A percentile compares a stretch with the other conserved stretches of the same genome.
Evolutionary conservation across 305 asterid species (phyloP).

Genomic region (Lippia alba): DNA sequence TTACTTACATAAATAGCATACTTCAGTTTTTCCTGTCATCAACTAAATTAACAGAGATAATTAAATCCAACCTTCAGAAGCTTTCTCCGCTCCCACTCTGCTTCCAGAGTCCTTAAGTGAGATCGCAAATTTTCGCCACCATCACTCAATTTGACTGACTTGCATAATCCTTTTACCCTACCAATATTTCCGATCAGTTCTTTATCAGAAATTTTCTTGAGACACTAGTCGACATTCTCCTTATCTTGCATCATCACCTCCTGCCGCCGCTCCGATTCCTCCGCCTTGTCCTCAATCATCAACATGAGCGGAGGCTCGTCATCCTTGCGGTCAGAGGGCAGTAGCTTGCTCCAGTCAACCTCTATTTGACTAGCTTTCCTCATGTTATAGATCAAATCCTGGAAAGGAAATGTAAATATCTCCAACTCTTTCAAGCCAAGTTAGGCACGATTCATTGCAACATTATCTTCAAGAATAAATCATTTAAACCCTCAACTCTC

Average conservation of each 20-base stretch:
- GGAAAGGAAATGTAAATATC: neutral
- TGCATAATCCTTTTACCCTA: conserved; percentile 19
- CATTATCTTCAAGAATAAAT: neutral
- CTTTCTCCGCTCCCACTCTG: conserved; percentile 47
- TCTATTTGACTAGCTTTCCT: conserved; percentile 30
- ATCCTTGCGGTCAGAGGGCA: conserved; percentile 32
- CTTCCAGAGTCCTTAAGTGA: conserved; percentile 36
- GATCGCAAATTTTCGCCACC: conserved; percentile 55
- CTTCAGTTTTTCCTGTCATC: conserved; percentile 10
- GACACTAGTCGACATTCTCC: conserved; percentile 4
- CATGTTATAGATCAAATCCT: neutral
- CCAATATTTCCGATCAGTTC: conserved; percentile 33
- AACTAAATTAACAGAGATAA: conserved; percentile 15
- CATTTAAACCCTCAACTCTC: neutral
- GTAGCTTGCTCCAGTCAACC: conserved; percentile 42
- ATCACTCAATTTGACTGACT: conserved; percentile 36
- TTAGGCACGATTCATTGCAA: neutral
- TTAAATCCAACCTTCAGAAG: conserved; percentile 46
- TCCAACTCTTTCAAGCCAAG: conserved; percentile 7
- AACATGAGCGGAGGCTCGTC: conserved; percentile 45
- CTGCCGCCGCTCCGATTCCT: conserved; percentile 34
- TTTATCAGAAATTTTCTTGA: conserved; percentile 10
- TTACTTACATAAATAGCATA: neutral
- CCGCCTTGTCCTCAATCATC: conserved; percentile 33
- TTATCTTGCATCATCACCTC: conserved; percentile 19